Conservation (phyloP, 2,329 filamentous ascomycete genomes). For the Pseudomassariella vexata region DNA sequence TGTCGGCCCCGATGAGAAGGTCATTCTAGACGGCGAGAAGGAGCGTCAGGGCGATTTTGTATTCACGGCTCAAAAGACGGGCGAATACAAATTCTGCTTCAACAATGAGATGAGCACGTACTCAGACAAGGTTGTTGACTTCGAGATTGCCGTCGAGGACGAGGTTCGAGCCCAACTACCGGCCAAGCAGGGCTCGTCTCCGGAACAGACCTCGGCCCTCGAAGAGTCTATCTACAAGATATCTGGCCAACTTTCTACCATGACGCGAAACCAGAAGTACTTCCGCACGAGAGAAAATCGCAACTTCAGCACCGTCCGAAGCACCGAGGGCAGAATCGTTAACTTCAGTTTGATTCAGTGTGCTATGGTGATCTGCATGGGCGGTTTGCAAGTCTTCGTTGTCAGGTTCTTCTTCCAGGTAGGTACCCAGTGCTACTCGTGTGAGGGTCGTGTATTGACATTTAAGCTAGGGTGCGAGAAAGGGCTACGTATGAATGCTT, state of each 20-base stretch:
- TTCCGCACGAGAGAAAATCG: conserved; percentile 98
- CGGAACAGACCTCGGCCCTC: conserved; percentile 81
- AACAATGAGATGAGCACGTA: conserved; percentile 98
- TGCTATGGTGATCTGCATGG: conserved; percentile 89
- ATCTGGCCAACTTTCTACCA: conserved; percentile 85
- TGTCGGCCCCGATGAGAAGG: conserved; percentile 70
- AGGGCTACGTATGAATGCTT: conserved; percentile 58
- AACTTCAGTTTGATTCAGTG: conserved; percentile 96
- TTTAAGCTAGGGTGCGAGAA: conserved; percentile 50
- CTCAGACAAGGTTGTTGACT: conserved; percentile 95
- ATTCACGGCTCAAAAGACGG: conserved; percentile 81
- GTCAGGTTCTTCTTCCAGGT: conserved; percentile 99
- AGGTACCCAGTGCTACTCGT: conserved; percentile 15
- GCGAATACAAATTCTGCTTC: conserved; percentile 97
- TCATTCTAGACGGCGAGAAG: conserved; percentile 81
- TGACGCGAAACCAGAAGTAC: conserved; percentile 97
- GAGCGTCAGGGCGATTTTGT: conserved; percentile 96
- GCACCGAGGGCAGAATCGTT: conserved; percentile 92
- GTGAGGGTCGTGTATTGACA: conserved; percentile 11
- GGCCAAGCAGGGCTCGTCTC: conserved; percentile 78
- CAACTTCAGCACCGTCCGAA: conserved; percentile 96
- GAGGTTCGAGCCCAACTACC: conserved; percentile 77
- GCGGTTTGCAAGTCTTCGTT: conserved; percentile 91
- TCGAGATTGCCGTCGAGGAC: conserved; percentile 95
- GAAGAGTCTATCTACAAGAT: conserved; percentile 96